Conservation (phyloP, 2,329 filamentous ascomycete genomes). For the Penicillium sp. region DNA sequence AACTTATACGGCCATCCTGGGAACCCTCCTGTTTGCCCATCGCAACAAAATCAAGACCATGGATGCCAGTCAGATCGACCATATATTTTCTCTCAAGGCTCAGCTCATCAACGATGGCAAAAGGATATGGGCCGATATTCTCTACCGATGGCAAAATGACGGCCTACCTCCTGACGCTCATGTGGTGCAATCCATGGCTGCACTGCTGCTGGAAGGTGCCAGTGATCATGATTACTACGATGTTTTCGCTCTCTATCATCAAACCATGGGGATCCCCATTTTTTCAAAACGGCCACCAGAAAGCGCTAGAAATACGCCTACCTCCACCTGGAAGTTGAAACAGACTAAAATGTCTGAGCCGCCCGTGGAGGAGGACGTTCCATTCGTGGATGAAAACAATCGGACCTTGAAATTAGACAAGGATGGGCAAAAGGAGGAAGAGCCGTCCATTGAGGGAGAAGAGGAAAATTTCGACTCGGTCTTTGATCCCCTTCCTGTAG, state of each 20-base stretch:
- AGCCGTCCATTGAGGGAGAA: slow-evolving; percentile 17
- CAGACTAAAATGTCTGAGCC: neutral
- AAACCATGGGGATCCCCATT: slow-evolving; percentile 73
- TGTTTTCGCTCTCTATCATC: slow-evolving; percentile 72
- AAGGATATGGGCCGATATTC: slow-evolving; percentile 76
- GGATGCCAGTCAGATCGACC: slow-evolving; percentile 29
- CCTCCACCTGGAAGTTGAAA: neutral
- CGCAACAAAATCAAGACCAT: slow-evolving; percentile 31
- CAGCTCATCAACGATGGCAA: slow-evolving; percentile 65
- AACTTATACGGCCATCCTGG: slow-evolving; percentile 83
- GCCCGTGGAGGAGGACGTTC: slow-evolving; percentile 25
- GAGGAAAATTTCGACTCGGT: slow-evolving; percentile 30
- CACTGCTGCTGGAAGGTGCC: slow-evolving; percentile 67
- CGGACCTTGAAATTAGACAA: slow-evolving; percentile 22
- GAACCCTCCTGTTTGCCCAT: slow-evolving; percentile 63
- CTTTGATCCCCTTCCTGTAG: slow-evolving; percentile 36
- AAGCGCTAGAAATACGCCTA: slow-evolving; percentile 6
- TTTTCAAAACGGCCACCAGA: slow-evolving; percentile 26
- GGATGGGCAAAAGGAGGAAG: slow-evolving; percentile 4
- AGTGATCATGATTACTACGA: slow-evolving; percentile 65
- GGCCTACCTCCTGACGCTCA: slow-evolving; percentile 72
- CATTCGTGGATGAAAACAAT: slow-evolving; percentile 31
- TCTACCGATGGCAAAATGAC: slow-evolving; percentile 72
- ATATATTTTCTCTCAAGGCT: slow-evolving; percentile 27
- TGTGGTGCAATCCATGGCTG: slow-evolving; percentile 78